Base-by-base conservation (phyloP, 192 early-diverging fungal species). In the Coemansia sp. region DNA sequence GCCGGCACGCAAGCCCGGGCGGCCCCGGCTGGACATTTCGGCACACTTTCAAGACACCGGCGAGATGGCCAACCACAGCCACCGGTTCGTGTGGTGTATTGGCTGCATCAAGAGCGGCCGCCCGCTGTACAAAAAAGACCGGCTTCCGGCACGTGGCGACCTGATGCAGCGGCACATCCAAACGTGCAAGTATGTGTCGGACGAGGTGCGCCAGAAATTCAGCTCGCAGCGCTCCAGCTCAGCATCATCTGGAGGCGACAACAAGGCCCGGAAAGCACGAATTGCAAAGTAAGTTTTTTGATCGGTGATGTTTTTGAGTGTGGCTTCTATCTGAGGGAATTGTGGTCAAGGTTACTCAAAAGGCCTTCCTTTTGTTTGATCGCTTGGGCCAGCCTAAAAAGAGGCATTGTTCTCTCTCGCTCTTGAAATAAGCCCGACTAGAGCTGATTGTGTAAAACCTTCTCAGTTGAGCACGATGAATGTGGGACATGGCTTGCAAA, bases 11-110 rank as follows among this genome's bases (percentile, higher is more conserved):
- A 70, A 67, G 63, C 76, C 76, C 2, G 76, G 76, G 10, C 70
- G 76, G n/a, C 76, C 76, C 15, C 70, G 76, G 19, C 61, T 72
- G 26, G 68, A 67, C 60, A 78, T 78, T 12, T 78, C 76, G 31
- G 65, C 69, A n/a, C 61, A 72, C 46, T 78, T 72, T 42, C 76
- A 78, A 35, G 76, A 78, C 68, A 78, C 76, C 1, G 76, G 76
- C 46, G 76, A 78, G 44, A 78, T 78, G 76, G 76, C 76, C 18
- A 78, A 78, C 70, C 65, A 78, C 49, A 78, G 76, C 61, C 76
- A 78, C 40, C 76, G 76, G 19, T 60, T 78, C 39, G 76, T 78
- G 20, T 72, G 70, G 70, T 78, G 76, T 38, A 72, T 72, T 19
- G 76, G 59, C 23, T 78, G 76, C 53, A 77, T 77, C 55, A 77